Base-by-base conservation (phyloP, 2,329 filamentous ascomycete genomes). In the Colletotrichum musicola region DNA sequence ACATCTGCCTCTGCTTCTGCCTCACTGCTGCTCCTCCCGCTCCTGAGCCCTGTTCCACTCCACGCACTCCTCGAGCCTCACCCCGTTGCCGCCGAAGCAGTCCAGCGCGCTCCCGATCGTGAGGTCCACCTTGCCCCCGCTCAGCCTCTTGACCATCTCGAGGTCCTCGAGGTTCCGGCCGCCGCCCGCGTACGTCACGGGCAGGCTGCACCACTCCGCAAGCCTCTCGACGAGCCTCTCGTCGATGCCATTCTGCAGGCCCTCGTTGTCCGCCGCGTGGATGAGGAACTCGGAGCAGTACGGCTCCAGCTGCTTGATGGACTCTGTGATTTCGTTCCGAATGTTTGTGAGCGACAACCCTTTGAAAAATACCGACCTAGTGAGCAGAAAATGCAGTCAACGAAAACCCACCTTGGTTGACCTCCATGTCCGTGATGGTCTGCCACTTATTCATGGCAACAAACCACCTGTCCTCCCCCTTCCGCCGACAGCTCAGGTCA, bases 391-490 rank as follows among this genome's bases (percentile, higher is more conserved):
- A 22, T 22, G 22, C 22, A 22, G 22, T 38, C 9, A 53, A 30
- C 30, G 54, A 27, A 44, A n/a, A 59, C 59, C 38, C 47, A 62
- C 95, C 93, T 85, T 93, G 85, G 71, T 91, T 95, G 72, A 99
- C 90, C 78, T 98, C 94, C 90, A 97, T 97, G 75, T 98, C 93
- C 1, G 96, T 98, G 64, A 98, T 91, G 1, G 94, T 97, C 85
- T 98, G 96, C 96, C 96, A 99, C 80, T 97, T 97, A 81, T 99
- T 93, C 92, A 97, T 99, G 63, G 96, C 95, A n/a, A 99, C 96
- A 75, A 93, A 94, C 96, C 96, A 99, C 46, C 84, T 91, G 64
- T 91, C 85, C 4, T 85, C 83, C 44, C 86, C 92, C 69, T 90
- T 91, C 67, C 90, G 86, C 59, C 96, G 90, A 78, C 96, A 99